phyloP scores from a whole-genome alignment of 2,329 filamentous ascomycete genomes.

The Fusarium torreyae region DNA sequence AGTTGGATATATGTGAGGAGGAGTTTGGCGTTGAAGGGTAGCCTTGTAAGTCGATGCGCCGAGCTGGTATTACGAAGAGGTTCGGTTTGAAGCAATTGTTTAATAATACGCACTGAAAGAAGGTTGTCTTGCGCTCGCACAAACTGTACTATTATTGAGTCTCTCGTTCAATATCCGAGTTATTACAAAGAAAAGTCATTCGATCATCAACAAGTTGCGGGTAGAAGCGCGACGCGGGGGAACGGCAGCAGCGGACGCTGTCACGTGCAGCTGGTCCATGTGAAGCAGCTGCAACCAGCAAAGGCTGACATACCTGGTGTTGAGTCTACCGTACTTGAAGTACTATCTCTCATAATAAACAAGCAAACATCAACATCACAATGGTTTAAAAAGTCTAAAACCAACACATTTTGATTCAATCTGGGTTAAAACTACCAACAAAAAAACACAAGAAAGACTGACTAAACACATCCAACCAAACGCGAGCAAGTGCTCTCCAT shows the following conservation, averaged over 20 bases:
- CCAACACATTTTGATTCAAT: constrained; percentile 4
- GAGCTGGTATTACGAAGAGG: background rate
- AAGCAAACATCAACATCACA: background rate
- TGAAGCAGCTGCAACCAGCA: constrained; percentile 3
- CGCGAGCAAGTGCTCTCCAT: constrained; percentile 2
- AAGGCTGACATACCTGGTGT: background rate
- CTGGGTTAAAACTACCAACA: background rate
- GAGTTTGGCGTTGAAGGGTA: background rate
- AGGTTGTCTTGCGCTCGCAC: background rate
- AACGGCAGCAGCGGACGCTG: constrained; percentile 26
- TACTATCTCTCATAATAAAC: background rate
- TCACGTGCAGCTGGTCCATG: constrained; percentile 37
- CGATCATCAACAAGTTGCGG: constrained; percentile 4
- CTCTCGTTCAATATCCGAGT: constrained; percentile 2
- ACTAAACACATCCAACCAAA: background rate
- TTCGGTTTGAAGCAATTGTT: background rate
- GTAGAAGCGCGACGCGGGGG: constrained; percentile 34
- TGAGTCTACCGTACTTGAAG: background rate
- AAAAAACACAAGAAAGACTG: background rate
- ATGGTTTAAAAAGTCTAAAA: background rate
- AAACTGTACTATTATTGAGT: background rate
- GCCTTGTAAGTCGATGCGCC: constrained; percentile 11
- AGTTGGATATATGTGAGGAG: background rate
- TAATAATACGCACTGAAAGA: background rate
- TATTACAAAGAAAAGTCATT: constrained; percentile 13